These are phyloP conservation scores for Exobasidium rhododendri DNA, from an alignment of 1,284 basidiomycete genomes.

Conservation along the genomic window DNA sequence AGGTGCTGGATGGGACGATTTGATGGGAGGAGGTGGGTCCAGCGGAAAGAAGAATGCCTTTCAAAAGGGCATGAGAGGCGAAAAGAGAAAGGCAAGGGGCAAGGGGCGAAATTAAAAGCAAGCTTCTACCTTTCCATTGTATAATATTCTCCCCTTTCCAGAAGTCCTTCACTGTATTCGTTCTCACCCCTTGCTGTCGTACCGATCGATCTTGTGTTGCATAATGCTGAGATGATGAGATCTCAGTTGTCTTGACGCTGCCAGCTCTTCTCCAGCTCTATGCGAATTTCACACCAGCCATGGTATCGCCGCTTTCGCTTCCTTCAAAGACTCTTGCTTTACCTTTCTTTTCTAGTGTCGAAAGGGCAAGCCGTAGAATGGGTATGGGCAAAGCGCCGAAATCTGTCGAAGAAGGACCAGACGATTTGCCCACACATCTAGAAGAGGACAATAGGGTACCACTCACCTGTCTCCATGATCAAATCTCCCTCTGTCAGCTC, in stretches of 20 bases:
- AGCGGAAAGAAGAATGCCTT: background rate
- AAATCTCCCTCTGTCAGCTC: constrained; percentile 61
- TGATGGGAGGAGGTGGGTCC: background rate
- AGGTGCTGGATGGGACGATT: background rate
- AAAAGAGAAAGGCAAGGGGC: constrained; percentile 6
- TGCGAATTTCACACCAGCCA: constrained; percentile 59
- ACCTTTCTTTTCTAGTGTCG: constrained; percentile 58
- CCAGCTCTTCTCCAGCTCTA: background rate
- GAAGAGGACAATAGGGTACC: background rate
- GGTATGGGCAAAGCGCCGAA: constrained; percentile 57
- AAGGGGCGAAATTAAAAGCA: background rate
- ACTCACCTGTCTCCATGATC: constrained; percentile 33
- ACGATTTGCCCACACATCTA: too few species aligned
- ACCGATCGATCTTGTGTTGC: background rate
- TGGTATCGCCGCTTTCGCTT: constrained; percentile 54
- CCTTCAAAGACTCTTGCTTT: constrained; percentile 59
- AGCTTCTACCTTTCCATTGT: too few species aligned
- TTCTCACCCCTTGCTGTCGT: background rate
- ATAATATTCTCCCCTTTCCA: background rate
- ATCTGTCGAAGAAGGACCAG: constrained; percentile 50
- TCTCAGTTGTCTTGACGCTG: too few species aligned
- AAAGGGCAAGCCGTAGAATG: constrained; percentile 57
- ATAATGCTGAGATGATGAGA: background rate
- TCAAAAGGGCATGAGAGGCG: background rate
- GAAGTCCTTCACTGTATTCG: background rate